phyloP scores from a whole-genome alignment of 2,329 filamentous ascomycete species.

The Fusarium tricinctum region DNA sequence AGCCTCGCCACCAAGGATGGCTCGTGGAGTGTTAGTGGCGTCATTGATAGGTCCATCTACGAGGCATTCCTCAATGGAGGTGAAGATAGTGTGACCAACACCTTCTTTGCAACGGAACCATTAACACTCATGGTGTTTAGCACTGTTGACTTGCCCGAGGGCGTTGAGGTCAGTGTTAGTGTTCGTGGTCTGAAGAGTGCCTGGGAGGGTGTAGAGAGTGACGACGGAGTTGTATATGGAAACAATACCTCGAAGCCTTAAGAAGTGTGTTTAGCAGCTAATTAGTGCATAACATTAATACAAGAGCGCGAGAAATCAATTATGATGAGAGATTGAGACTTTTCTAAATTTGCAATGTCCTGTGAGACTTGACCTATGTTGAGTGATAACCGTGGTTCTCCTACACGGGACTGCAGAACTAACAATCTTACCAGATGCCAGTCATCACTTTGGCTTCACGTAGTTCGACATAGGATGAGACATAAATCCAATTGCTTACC shows the following conservation, averaged over 20 bases:
- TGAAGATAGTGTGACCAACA: conserved; percentile 52
- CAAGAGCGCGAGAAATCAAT: too few species aligned
- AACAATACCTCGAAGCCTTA: conserved; percentile 1
- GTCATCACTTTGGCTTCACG: too few species aligned
- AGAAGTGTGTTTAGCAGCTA: too few species aligned
- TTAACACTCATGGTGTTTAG: conserved; percentile 45
- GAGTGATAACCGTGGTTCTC: too few species aligned
- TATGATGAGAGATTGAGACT: too few species aligned
- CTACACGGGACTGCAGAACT: too few species aligned
- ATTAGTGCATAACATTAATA: too few species aligned
- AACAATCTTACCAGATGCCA: too few species aligned
- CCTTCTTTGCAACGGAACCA: conserved; percentile 51
- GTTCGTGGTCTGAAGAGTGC: conserved; percentile 49
- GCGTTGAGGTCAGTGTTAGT: conserved; percentile 39
- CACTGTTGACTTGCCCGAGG: conserved; percentile 38
- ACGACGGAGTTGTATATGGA: conserved; percentile 16
- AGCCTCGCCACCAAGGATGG: conserved; percentile 27
- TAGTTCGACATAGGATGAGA: too few species aligned
- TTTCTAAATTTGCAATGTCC: too few species aligned
- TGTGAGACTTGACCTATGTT: too few species aligned
- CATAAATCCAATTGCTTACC: too few species aligned
- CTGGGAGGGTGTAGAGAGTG: conserved; percentile 34
- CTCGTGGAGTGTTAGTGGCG: conserved; percentile 51
- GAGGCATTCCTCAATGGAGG: conserved; percentile 55
- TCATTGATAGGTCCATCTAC: conserved; percentile 55